phyloP scores from a whole-genome alignment of 2,329 filamentous ascomycete genomes.

The Botryotinia convoluta region DNA sequence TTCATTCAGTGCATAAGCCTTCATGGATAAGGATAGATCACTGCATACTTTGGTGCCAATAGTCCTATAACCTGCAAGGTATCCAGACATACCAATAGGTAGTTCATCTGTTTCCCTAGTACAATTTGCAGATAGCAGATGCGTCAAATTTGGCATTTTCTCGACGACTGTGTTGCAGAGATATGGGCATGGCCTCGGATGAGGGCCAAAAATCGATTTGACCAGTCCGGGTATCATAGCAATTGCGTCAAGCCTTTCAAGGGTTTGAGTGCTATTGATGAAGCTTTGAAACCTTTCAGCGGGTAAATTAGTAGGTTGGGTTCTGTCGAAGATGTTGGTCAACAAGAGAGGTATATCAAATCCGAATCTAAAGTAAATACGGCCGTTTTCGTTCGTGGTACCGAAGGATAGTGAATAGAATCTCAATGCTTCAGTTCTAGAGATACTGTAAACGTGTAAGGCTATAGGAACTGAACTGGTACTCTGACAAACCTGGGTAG shows the following conservation, averaged over 20 bases:
- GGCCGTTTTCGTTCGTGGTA: background rate
- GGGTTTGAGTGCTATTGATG: background rate
- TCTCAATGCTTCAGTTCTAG: background rate
- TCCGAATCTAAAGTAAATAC: background rate
- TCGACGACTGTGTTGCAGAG: background rate
- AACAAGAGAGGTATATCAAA: slow-evolving; percentile 9
- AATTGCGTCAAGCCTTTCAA: background rate
- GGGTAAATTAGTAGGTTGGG: background rate
- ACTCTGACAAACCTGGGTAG: background rate
- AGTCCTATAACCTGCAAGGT: background rate
- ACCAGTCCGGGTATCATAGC: slow-evolving; percentile 7
- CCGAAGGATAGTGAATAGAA: slow-evolving; percentile 8
- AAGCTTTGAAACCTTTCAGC: background rate
- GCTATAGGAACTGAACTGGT: background rate
- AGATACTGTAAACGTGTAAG: background rate
- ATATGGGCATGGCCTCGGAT: background rate
- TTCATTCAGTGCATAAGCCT: background rate
- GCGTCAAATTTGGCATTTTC: background rate
- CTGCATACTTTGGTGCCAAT: background rate
- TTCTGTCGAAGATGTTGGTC: background rate
- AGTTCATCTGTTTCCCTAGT: background rate
- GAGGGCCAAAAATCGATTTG: slow-evolving; percentile 2
- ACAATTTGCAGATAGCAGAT: slow-evolving; percentile 4
- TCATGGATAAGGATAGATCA: background rate
- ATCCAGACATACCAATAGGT: slow-evolving; percentile 1